Conservation (phyloP, 345 rosid genomes). For the rapeseed (Brassica napus) region Da-Ae NC_063443.1:13096001-13096500, state of each 20-base stretch:
- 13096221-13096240: conserved; percentile 58
- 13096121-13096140: neutral
- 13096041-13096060: neutral
- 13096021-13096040: neutral
- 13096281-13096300: conserved; percentile 41
- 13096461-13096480: neutral
- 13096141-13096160: conserved; percentile 42
- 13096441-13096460: neutral
- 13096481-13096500: no score
- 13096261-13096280: conserved; percentile 47
- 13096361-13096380: neutral
- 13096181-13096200: conserved; percentile 61
- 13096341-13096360: conserved; percentile 42
- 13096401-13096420: conserved; percentile 35
- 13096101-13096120: neutral
- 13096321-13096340: conserved; percentile 74
- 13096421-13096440: neutral
- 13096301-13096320: conserved; percentile 48
- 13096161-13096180: conserved; percentile 60
- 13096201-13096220: conserved; percentile 40
- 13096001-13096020: conserved; percentile 3
- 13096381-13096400: conserved; percentile 15
- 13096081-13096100: neutral
- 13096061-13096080: neutral
- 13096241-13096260: conserved; percentile 66